Conservation (phyloP, 257 asterid genomes). For the Solanum commersonii region DNA sequence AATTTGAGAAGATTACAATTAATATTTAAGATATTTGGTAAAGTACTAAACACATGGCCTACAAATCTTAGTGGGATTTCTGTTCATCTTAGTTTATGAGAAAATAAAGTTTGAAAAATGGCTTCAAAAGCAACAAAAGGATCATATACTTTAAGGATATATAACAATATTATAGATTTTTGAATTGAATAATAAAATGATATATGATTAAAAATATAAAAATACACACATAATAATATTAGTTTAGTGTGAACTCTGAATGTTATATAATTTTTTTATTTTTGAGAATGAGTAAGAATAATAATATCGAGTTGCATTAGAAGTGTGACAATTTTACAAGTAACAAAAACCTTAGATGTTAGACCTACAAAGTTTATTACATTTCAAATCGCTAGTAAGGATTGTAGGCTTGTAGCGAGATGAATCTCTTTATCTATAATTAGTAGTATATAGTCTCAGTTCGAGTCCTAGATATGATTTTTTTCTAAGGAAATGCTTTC, state of each 20-base stretch:
- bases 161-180: neutral
- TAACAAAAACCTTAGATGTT: neutral
- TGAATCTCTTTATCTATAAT: neutral
- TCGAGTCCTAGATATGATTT: neutral
- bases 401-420: no score
- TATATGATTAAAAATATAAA: neutral
- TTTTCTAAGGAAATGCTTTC: no score
- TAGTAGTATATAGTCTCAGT: neutral
- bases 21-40: slow-evolving; percentile 18
- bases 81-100: neutral
- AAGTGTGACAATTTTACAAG: no score
- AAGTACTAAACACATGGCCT: neutral
- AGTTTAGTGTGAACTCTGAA: neutral
- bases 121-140: neutral
- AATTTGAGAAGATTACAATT: slow-evolving; percentile 4
- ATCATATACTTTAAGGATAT: neutral
- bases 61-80: slow-evolving; percentile 10
- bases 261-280: no score
- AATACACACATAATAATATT: neutral
- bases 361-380: neutral
- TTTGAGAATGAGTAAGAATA: neutral
- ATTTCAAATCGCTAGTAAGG: neutral
- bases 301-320: neutral
- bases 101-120: neutral
- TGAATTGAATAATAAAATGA: neutral